Evolutionary conservation across 371 early-diverging fungal species (phyloP).

Genomic region (Phascolomyces articulosus): DNA sequence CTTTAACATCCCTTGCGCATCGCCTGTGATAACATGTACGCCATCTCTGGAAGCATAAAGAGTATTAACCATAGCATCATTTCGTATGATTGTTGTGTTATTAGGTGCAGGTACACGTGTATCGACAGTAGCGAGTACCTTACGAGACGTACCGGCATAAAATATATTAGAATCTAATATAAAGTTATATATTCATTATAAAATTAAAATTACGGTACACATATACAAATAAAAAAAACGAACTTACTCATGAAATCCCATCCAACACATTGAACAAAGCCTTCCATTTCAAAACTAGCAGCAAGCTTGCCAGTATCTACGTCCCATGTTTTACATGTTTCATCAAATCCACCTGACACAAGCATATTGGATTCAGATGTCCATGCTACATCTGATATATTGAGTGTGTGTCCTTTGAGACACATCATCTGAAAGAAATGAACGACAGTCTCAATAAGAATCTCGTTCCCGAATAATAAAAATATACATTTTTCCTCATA

Average conservation of each 20-base stretch:
- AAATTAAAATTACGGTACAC: too few species aligned
- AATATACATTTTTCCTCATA: too few species aligned
- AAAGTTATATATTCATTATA: neutral
- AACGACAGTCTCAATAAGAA: constrained; percentile 2
- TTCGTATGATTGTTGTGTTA: constrained; percentile 46
- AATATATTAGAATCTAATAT: constrained; percentile 72
- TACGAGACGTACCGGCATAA: constrained; percentile 80
- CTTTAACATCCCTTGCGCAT: constrained; percentile 76
- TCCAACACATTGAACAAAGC: constrained; percentile 86
- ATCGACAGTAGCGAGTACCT: constrained; percentile 74
- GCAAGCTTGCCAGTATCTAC: constrained; percentile 68
- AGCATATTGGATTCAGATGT: constrained; percentile 70
- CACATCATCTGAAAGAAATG: constrained; percentile 33
- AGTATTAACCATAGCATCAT: constrained; percentile 86
- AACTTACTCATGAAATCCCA: constrained; percentile 75
- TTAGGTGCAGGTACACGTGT: constrained; percentile 46
- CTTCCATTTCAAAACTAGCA: constrained; percentile 73
- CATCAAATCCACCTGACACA: constrained; percentile 83
- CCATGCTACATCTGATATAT: constrained; percentile 88
- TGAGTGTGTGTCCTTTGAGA: constrained; percentile 78
- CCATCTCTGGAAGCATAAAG: constrained; percentile 76
- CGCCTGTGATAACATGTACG: constrained; percentile 77
- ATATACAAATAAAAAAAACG: neutral
- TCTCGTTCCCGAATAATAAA: too few species aligned
- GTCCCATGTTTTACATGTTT: constrained; percentile 87